A percentile compares a stretch with the other conserved stretches of the same genome.
Evolutionary conservation across 108 stramenopile species (phyloP).

Genomic region (Conticribra weissflogii): DNA sequence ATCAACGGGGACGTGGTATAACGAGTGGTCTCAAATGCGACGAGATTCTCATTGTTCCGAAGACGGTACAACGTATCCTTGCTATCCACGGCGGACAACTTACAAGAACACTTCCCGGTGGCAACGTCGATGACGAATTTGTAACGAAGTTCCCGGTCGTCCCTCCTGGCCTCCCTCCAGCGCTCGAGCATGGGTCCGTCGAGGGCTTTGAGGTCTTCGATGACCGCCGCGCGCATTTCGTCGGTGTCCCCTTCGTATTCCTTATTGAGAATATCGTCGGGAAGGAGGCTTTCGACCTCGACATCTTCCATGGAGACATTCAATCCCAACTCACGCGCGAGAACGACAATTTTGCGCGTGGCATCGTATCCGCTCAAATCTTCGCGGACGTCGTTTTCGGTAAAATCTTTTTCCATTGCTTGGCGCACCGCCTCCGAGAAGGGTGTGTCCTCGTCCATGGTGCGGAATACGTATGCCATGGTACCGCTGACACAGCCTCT

Average conservation of each 20-base stretch:
- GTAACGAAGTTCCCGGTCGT: slow-evolving; percentile 72
- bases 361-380: slow-evolving; percentile 54
- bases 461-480: slow-evolving; percentile 71
- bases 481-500: slow-evolving; percentile 77
- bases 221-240: slow-evolving; percentile 39
- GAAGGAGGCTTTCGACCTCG: slow-evolving; percentile 67
- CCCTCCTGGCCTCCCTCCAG: slow-evolving; percentile 52
- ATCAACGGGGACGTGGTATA: slow-evolving; percentile 79
- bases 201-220: slow-evolving; percentile 55
- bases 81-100: slow-evolving; percentile 43
- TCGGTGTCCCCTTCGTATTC: slow-evolving; percentile 40
- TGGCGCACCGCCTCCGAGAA: slow-evolving; percentile 67
- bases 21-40: slow-evolving; percentile 67
- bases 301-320: slow-evolving; percentile 65
- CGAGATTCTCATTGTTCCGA: slow-evolving; percentile 68
- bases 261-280: slow-evolving; percentile 58
- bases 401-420: slow-evolving; percentile 63
- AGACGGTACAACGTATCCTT: slow-evolving; percentile 67
- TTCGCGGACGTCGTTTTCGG: slow-evolving; percentile 70
- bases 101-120: slow-evolving; percentile 54
- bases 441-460: slow-evolving; percentile 48
- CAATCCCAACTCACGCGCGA: slow-evolving; percentile 63
- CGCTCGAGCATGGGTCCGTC: slow-evolving; percentile 61
- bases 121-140: slow-evolving; percentile 72
- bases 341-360: slow-evolving; percentile 53